Base-by-base conservation (phyloP, 2,329 filamentous ascomycete species). In the Calonectria pauciramosa region DNA sequence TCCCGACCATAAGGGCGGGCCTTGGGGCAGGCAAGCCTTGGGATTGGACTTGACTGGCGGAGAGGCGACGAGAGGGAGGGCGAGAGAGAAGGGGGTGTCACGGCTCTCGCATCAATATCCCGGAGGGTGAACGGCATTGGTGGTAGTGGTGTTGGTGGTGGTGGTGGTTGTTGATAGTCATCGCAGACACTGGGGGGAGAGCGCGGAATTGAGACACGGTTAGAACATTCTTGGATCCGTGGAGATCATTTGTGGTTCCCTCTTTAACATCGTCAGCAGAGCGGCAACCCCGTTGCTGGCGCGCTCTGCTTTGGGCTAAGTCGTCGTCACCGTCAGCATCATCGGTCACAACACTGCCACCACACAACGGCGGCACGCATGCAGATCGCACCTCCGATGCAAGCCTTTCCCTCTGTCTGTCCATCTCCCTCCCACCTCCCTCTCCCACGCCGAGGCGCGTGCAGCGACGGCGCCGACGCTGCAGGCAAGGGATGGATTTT, bases 341-440 rank as follows among this genome's bases (percentile, higher is more conserved):
- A 56, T 68, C 51, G 26, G 54, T 44, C 66, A 59, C 38, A 68
- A 59, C 66, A 68, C 51, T 68, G 66, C 66, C 66, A 68, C 66
- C 54, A 59, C 52, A 56, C 30, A 59, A 59, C 32, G 54, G 54
- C 54, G 54, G 54, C 54, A 59, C 54, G 54, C n/a, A 59, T 59
- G 54, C 54, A 59, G 54, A 59, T 59, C 54, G 32, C 34, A 26
- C 32, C 34, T 38, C 54, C 32, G 32, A 38, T 36, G 54, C 18
- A 52, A n/a, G 20, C 44, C n/a, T 16, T 23, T 23, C 44, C 11
- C n/a, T n/a, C 44, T 23, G 10, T 36, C 44, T 47, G 13, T 18
- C 36, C 36, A 3, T 18, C 13, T 41, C 36, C 13, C 36, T 18
- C 36, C 13, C 36, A 11, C 38, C 41, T 36, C 20, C 18, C 20